These are phyloP conservation scores for Bimuria novae-zelandiae DNA, from an alignment of 2,329 filamentous ascomycete species.

Conservation along the genomic window DNA sequence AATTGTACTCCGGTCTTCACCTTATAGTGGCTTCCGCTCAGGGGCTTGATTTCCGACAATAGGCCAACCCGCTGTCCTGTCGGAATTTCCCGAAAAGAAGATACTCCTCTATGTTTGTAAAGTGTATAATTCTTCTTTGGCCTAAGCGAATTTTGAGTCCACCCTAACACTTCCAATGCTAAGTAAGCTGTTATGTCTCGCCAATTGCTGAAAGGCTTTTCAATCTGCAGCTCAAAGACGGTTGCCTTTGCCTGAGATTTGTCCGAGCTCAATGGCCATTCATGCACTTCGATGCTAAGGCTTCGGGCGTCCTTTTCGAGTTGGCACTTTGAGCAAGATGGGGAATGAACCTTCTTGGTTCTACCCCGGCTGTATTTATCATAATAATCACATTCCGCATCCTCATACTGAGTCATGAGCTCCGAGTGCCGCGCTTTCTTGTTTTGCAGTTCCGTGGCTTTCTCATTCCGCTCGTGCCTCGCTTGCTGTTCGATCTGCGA, in stretches of 20 bases:
- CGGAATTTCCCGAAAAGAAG: slow-evolving; percentile 14
- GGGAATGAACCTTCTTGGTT: background rate
- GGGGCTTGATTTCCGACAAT: slow-evolving; percentile 47
- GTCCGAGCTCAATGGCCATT: slow-evolving; percentile 59
- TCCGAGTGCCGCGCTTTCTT: slow-evolving; percentile 18
- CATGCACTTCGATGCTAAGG: slow-evolving; percentile 55
- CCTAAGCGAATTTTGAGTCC: too few relatives aligned
- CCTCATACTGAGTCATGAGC: slow-evolving; percentile 18
- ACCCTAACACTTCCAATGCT: slow-evolving; percentile 46
- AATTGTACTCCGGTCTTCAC: slow-evolving; percentile 25
- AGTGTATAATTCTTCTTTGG: background rate
- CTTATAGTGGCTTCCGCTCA: slow-evolving; percentile 40
- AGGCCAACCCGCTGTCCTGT: slow-evolving; percentile 27
- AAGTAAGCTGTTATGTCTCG: slow-evolving; percentile 54
- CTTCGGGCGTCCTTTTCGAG: slow-evolving; percentile 35
- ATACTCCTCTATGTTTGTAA: background rate
- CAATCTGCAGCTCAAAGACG: slow-evolving; percentile 59
- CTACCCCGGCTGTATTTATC: background rate
- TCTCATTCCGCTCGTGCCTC: slow-evolving; percentile 13
- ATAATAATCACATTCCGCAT: slow-evolving; percentile 16
- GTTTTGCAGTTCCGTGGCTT: slow-evolving; percentile 24
- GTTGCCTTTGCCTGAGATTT: slow-evolving; percentile 46
- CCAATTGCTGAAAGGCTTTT: slow-evolving; percentile 53
- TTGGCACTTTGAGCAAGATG: slow-evolving; percentile 38
- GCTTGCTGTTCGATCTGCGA: slow-evolving; percentile 50